Percentiles rank a stretch among this genome's conserved stretches.
Conservation (phyloP, 768 basidiomycete genomes). For the Imleria badia region DNA sequence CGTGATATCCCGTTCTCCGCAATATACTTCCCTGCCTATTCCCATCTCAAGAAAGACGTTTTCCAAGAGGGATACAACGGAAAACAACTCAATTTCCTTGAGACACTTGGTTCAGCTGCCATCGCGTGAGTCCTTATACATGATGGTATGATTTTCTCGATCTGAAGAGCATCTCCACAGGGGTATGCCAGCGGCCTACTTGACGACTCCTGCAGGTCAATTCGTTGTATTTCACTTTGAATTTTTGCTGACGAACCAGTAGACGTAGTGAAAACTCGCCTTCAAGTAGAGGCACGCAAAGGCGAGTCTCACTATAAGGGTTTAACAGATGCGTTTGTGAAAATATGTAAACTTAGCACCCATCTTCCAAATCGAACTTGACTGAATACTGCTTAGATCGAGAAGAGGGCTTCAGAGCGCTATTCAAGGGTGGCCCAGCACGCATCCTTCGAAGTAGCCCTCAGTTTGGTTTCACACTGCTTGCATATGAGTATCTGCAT, state of each 20-base stretch:
- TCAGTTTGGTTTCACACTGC: constrained; percentile 92
- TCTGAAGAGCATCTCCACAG: constrained; percentile 46
- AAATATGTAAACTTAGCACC: constrained; percentile 68
- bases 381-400: constrained; percentile 47
- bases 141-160: constrained; percentile 16
- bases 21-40: constrained; percentile 87
- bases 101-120: constrained; percentile 81
- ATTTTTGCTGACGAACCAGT: constrained; percentile 17
- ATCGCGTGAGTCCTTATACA: constrained; percentile 60
- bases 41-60: constrained; percentile 87
- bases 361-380: constrained; percentile 9
- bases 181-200: constrained; percentile 96
- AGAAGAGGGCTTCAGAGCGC: constrained; percentile 85
- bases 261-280: constrained; percentile 97
- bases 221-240: constrained; percentile 9
- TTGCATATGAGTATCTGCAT: constrained; percentile 75
- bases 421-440: constrained; percentile 92
- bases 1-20: constrained; percentile 98
- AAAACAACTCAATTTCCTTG: constrained; percentile 87
- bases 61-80: constrained; percentile 97
- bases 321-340: constrained; percentile 81
- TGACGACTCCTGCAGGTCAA: constrained; percentile 87
- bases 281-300: constrained; percentile 90
- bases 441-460: constrained; percentile 86
- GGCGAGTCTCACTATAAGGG: constrained; percentile 94